Evolutionary conservation across 164 flowering plant genomes (phyloP).

Genomic region (Euptelea pleiosperma): DNA sequence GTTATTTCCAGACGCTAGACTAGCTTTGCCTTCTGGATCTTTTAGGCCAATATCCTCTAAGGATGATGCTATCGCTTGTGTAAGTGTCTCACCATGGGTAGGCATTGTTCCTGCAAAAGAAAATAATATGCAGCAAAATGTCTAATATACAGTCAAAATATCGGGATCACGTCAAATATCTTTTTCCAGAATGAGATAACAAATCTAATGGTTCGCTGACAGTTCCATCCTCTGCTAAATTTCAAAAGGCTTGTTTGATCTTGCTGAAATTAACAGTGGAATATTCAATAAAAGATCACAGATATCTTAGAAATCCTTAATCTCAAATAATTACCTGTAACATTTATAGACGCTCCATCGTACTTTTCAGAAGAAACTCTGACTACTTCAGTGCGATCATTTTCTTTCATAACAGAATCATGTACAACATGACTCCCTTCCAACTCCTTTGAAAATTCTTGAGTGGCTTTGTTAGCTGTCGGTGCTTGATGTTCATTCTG

Average conservation of each 20-base stretch:
- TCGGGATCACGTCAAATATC: background rate
- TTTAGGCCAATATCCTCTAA: constrained; percentile 12
- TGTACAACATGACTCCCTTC: constrained; percentile 9
- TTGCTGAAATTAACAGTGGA: too few relatives aligned
- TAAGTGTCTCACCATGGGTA: constrained; percentile 7
- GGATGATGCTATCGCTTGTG: constrained; percentile 7
- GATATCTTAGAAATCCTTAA: background rate
- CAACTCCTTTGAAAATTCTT: constrained; percentile 17
- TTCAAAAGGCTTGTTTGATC: too few relatives aligned
- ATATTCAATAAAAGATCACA: background rate
- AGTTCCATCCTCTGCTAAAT: background rate
- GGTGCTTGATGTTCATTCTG: constrained; percentile 20
- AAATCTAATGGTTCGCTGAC: too few relatives aligned
- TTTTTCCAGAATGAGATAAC: background rate
- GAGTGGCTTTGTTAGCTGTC: constrained; percentile 10
- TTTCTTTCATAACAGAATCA: constrained; percentile 18
- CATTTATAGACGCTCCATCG: constrained; percentile 10
- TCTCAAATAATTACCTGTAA: constrained; percentile 17
- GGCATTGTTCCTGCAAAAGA: constrained; percentile 7
- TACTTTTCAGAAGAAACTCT: constrained; percentile 10
- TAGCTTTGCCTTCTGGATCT: constrained; percentile 16
- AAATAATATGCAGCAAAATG: background rate
- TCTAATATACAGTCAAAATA: background rate
- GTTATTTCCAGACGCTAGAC: constrained; percentile 12
- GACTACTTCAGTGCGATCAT: constrained; percentile 14